phyloP scores from a whole-genome alignment of 371 early-diverging fungal genomes.

The Syncephalastrum sp. region DNA sequence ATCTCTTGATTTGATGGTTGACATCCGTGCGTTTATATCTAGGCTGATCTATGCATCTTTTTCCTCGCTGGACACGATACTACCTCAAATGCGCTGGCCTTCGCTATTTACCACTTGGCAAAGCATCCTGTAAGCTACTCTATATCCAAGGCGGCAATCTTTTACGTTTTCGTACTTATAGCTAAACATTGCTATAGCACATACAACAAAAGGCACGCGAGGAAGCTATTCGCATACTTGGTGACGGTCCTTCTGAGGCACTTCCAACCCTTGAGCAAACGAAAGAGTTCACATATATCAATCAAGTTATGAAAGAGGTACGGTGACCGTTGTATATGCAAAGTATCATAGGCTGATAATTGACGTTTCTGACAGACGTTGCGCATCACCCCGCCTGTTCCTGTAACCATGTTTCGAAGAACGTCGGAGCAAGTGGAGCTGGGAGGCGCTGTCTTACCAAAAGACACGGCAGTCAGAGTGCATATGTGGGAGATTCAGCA shows the following conservation, averaged over 20 bases:
- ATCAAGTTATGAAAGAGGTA: constrained; percentile 16
- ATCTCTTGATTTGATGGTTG: neutral
- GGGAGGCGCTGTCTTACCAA: neutral
- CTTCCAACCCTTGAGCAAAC: constrained; percentile 11
- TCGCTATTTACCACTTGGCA: constrained; percentile 28
- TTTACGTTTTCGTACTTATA: neutral
- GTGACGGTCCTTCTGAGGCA: constrained; percentile 6
- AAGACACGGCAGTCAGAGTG: too few relatives aligned
- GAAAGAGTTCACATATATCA: constrained; percentile 7
- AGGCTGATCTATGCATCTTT: constrained; percentile 9
- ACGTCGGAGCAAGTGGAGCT: constrained; percentile 5
- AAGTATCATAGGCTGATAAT: neutral
- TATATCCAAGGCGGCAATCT: too few relatives aligned
- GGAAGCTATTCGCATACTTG: constrained; percentile 15
- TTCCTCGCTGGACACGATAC: constrained; percentile 31
- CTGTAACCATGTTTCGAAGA: constrained; percentile 7
- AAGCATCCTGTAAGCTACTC: constrained; percentile 7
- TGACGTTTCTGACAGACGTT: constrained; percentile 1
- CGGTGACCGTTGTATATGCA: neutral
- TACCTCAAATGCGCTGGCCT: constrained; percentile 22
- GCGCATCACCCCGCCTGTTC: constrained; percentile 11
- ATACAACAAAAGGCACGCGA: constrained; percentile 21
- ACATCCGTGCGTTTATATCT: neutral
- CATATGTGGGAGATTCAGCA: constrained; percentile 9
- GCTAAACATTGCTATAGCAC: neutral